These are phyloP conservation scores for Mortierella sp. DNA, from an alignment of 371 early-diverging fungal species.

Conservation along the genomic window DNA sequence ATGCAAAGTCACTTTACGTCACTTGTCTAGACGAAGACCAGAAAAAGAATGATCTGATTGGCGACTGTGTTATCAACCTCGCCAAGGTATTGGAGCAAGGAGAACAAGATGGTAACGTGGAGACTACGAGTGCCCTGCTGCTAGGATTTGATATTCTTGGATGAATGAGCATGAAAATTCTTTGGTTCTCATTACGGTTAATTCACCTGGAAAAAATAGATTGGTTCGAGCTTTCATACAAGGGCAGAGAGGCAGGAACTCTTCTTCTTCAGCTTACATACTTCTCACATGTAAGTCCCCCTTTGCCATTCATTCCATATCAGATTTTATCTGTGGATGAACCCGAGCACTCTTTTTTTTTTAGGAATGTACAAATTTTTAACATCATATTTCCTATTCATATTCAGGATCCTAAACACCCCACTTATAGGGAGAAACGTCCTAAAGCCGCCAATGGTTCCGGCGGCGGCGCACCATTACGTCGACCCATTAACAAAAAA, in stretches of 20 bases:
- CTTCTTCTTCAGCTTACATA: slow-evolving; percentile 71
- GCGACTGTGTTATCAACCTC: too few species aligned
- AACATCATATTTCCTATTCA: too few species aligned
- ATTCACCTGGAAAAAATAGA: slow-evolving; percentile 44
- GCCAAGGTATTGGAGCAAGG: too few species aligned
- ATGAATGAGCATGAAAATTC: too few species aligned
- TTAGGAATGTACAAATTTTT: background rate
- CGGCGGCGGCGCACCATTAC: slow-evolving; percentile 12
- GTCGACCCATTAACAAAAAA: slow-evolving; percentile 42
- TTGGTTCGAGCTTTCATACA: slow-evolving; percentile 67
- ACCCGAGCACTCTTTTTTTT: background rate
- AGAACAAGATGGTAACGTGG: too few species aligned
- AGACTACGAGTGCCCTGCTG: too few species aligned
- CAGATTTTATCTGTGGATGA: too few species aligned
- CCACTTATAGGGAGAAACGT: slow-evolving; percentile 24
- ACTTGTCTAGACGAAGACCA: slow-evolving; percentile 51
- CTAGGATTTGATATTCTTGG: too few species aligned
- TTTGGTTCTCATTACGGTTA: too few species aligned
- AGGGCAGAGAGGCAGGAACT: slow-evolving; percentile 66
- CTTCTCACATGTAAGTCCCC: slow-evolving; percentile 65
- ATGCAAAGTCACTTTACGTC: slow-evolving; percentile 50
- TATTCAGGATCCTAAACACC: slow-evolving; percentile 47
- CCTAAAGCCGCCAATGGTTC: background rate
- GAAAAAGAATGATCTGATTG: too few species aligned
- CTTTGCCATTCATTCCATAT: too few species aligned